A percentile compares a stretch with the other conserved stretches of the same genome.
phyloP scores from a whole-genome alignment of 139 green algal genomes.

The Desmodesmus armatus region DNA sequence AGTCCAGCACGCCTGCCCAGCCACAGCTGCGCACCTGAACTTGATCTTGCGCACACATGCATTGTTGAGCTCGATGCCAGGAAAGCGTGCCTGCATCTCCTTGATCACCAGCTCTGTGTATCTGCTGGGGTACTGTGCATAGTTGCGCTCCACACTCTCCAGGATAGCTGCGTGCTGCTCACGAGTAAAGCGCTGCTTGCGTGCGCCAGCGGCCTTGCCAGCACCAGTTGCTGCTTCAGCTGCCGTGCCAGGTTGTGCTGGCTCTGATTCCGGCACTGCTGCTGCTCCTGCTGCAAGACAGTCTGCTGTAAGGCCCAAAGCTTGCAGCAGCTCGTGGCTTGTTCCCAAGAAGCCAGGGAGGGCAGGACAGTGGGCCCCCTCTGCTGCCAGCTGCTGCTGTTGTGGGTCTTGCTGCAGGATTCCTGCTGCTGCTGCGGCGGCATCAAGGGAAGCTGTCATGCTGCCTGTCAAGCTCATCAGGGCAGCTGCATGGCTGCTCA shows the following conservation, averaged over 20 bases:
- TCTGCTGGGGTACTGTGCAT: slow-evolving; percentile 27
- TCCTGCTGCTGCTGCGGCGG: not conserved
- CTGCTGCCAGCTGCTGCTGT: not conserved
- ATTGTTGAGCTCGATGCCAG: slow-evolving; percentile 38
- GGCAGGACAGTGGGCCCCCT: not conserved
- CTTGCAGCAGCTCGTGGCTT: not conserved
- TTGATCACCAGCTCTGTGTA: slow-evolving; percentile 47
- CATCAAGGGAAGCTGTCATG: not conserved
- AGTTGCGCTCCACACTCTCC: slow-evolving; percentile 41
- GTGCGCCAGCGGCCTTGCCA: not conserved
- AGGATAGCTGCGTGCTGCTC: slow-evolving; percentile 41
- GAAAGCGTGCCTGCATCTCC: slow-evolving; percentile 33
- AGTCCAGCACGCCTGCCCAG: not conserved
- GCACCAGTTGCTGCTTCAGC: not conserved
- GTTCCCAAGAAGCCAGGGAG: too few relatives aligned
- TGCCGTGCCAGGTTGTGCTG: not conserved
- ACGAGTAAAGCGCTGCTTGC: slow-evolving; percentile 36
- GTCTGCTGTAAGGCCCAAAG: not conserved
- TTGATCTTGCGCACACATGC: slow-evolving; percentile 49
- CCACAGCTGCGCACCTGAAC: slow-evolving; percentile 37
- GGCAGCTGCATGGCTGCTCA: not conserved
- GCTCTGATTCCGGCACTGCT: not conserved
- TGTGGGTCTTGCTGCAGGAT: slow-evolving; percentile 11
- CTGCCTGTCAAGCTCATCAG: not conserved
- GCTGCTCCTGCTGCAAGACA: not conserved